Percentiles rank a stretch among this genome's conserved stretches.
These are phyloP conservation scores for Brasilioporus rufonigricans DNA, from an alignment of 768 basidiomycete genomes.

Conservation along the genomic window DNA sequence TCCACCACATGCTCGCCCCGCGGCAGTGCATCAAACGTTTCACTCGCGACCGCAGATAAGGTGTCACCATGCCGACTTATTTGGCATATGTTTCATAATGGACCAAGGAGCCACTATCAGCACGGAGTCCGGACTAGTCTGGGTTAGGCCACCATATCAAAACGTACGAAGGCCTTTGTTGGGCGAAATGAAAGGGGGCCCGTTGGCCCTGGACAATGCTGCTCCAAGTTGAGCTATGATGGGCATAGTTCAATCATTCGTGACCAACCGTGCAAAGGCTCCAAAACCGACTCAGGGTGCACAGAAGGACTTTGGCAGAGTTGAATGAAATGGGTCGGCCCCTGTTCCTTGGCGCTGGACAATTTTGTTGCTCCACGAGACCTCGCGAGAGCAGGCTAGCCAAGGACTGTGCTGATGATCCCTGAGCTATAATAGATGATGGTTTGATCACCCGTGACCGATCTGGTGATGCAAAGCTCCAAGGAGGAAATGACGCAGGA, in stretches of 20 bases:
- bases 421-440: neutral
- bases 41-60: neutral
- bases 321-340: neutral
- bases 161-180: neutral
- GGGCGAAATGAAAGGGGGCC: too few relatives aligned
- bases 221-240: neutral
- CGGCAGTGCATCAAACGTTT: neutral
- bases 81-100: neutral
- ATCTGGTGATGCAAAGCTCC: neutral
- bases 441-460: neutral
- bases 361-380: neutral
- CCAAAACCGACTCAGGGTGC: neutral
- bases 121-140: neutral
- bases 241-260: neutral
- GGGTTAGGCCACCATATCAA: neutral
- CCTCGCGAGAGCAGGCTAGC: neutral
- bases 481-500: neutral
- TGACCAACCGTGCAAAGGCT: neutral
- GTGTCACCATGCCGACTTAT: slow-evolving; percentile 8
- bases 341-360: neutral
- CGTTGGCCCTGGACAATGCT: neutral
- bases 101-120: neutral
- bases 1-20: neutral
- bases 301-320: neutral
- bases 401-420: neutral